Percentiles rank a stretch among this genome's conserved stretches.
phyloP scores from a whole-genome alignment of 2,329 filamentous ascomycete species.

The Penicillium griseofulvum region DNA sequence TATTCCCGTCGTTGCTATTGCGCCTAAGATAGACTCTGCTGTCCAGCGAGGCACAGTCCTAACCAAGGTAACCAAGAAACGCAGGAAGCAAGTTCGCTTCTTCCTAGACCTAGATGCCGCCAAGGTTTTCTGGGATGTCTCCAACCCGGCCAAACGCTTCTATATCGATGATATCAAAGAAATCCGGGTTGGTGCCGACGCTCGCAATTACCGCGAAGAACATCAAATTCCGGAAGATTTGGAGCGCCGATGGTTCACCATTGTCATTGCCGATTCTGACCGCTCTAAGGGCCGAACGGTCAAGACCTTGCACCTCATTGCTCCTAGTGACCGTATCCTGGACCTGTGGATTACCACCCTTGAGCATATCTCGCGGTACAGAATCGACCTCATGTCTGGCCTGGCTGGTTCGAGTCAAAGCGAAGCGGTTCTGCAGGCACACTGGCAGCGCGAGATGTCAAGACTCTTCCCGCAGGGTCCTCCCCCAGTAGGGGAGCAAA shows the following conservation, averaged over 20 bases:
- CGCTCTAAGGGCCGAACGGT: slow-evolving; percentile 66
- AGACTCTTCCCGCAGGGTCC: slow-evolving; percentile 55
- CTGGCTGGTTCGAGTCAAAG: slow-evolving; percentile 73
- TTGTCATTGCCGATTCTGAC: slow-evolving; percentile 78
- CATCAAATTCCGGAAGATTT: slow-evolving; percentile 66
- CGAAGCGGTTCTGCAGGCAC: slow-evolving; percentile 74
- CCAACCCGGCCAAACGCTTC: slow-evolving; percentile 75
- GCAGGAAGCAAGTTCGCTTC: slow-evolving; percentile 68
- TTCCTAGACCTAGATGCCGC: slow-evolving; percentile 78
- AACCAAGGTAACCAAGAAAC: slow-evolving; percentile 82
- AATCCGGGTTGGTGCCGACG: slow-evolving; percentile 78
- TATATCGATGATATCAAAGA: slow-evolving; percentile 96
- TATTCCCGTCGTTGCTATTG: slow-evolving; percentile 31
- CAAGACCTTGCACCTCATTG: slow-evolving; percentile 86
- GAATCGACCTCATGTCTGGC: slow-evolving; percentile 86
- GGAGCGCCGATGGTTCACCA: slow-evolving; percentile 79
- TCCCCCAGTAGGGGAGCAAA: slow-evolving; percentile 59
- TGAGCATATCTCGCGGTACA: slow-evolving; percentile 77
- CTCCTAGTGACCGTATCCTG: slow-evolving; percentile 69
- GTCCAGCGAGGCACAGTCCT: slow-evolving; percentile 76
- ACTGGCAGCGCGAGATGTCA: slow-evolving; percentile 83
- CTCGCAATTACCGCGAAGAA: slow-evolving; percentile 85
- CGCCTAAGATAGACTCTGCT: slow-evolving; percentile 72
- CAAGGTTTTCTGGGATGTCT: slow-evolving; percentile 83
- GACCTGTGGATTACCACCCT: slow-evolving; percentile 80